A percentile compares a stretch with the other conserved stretches of the same genome.
phyloP scores from a whole-genome alignment of 192 early-diverging fungal genomes.

The Backusella sp. region DNA sequence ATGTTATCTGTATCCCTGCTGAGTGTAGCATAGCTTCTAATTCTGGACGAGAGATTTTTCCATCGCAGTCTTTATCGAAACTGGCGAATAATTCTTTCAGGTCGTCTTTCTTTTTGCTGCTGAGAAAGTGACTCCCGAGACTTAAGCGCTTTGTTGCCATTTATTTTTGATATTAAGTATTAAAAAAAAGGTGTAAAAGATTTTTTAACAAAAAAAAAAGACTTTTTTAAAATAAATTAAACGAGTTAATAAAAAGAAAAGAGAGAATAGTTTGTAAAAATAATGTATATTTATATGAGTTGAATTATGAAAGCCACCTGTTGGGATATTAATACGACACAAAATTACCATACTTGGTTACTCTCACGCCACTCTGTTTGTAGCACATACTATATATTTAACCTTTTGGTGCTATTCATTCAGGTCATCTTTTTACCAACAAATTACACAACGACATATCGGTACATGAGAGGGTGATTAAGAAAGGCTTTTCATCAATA shows the following conservation, averaged over 20 bases:
- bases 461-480: background rate
- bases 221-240: background rate
- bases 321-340: background rate
- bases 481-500: too few species aligned
- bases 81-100: constrained; percentile 37
- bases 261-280: background rate
- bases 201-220: background rate
- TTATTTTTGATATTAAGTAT: background rate
- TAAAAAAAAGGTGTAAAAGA: background rate
- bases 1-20: constrained; percentile 47
- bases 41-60: constrained; percentile 35
- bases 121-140: constrained; percentile 19
- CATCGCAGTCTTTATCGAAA: constrained; percentile 51
- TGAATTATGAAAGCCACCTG: background rate
- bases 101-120: constrained; percentile 27
- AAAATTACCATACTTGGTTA: background rate
- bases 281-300: background rate
- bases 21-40: constrained; percentile 32
- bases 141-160: constrained; percentile 19
- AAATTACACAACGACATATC: background rate
- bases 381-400: background rate
- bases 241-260: background rate
- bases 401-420: background rate
- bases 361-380: background rate
- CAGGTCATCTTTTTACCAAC: background rate